Percentiles rank a stretch among this genome's conserved stretches.
These are phyloP conservation scores for Marchantia polymorpha DNA, from an alignment of 225 moss, liverwort and hornwort genomes.

Conservation along the genomic window DNA sequence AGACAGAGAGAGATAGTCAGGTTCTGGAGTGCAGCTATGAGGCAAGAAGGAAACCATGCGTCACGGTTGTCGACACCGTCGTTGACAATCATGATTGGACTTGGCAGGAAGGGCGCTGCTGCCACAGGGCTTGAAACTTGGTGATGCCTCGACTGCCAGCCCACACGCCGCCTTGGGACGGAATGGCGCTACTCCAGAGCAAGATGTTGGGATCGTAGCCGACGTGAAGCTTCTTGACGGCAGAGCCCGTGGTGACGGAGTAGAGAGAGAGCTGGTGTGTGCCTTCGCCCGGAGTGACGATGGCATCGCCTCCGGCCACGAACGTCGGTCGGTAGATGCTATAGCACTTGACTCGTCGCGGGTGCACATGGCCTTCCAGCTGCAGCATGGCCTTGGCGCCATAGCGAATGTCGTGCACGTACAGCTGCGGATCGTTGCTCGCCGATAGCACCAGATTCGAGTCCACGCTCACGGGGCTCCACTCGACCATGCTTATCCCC, in stretches of 20 bases:
- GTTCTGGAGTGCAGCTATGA: too few relatives aligned
- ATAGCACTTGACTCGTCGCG: slow-evolving; percentile 36
- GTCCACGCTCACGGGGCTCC: slow-evolving; percentile 42
- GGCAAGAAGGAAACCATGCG: too few relatives aligned
- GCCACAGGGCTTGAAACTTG: slow-evolving; percentile 28
- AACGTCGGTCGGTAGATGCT: slow-evolving; percentile 51
- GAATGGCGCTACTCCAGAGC: slow-evolving; percentile 31
- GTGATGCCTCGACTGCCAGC: slow-evolving; percentile 31
- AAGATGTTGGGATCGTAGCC: slow-evolving; percentile 45
- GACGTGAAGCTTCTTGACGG: slow-evolving; percentile 33
- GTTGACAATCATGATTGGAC: neutral
- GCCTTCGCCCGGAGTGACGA: slow-evolving; percentile 51
- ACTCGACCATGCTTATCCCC: slow-evolving; percentile 47
- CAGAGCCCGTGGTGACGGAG: slow-evolving; percentile 38
- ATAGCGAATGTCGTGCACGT: slow-evolving; percentile 51
- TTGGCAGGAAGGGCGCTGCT: neutral
- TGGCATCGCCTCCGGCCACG: slow-evolving; percentile 38
- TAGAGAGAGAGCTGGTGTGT: slow-evolving; percentile 50
- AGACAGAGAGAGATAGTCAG: too few relatives aligned
- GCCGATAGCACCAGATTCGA: slow-evolving; percentile 44
- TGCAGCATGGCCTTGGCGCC: slow-evolving; percentile 23
- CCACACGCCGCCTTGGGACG: slow-evolving; percentile 40
- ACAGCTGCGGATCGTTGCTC: slow-evolving; percentile 47
- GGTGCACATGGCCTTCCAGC: slow-evolving; percentile 45
- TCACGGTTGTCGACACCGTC: neutral